Conservation (phyloP, 495 filamentous ascomycete genomes). For the Lasiosphaeria hispida region DNA sequence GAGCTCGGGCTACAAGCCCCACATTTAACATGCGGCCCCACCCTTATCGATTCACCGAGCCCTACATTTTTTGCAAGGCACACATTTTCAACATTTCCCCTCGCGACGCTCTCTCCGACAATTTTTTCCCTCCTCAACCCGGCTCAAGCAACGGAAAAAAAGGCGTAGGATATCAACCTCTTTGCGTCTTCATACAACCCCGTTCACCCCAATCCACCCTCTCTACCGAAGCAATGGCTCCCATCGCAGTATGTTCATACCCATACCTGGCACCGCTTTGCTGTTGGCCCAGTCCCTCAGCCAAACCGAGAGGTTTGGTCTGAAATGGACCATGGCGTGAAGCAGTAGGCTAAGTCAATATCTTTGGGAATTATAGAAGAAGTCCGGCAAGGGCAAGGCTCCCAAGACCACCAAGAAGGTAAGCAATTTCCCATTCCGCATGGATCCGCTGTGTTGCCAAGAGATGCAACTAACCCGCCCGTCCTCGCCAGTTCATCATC, state of each 20-base stretch:
- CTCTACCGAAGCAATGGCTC: slow-evolving; percentile 52
- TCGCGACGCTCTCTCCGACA: not conserved
- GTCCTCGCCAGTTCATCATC: slow-evolving; percentile 78
- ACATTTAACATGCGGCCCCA: not conserved
- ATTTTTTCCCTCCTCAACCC: slow-evolving; percentile 12
- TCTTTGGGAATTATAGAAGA: slow-evolving; percentile 58
- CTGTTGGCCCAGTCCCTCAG: slow-evolving; percentile 63
- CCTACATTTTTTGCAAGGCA: slow-evolving; percentile 27
- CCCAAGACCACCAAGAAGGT: slow-evolving; percentile 64
- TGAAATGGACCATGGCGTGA: slow-evolving; percentile 54
- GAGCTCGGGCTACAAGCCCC: too few species aligned
- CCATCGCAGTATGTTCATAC: slow-evolving; percentile 69
- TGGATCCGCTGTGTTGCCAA: too few species aligned
- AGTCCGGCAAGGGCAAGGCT: slow-evolving; percentile 56
- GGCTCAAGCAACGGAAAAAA: slow-evolving; percentile 17
- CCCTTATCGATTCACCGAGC: slow-evolving; percentile 12
- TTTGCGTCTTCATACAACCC: slow-evolving; percentile 55
- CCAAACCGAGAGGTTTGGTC: slow-evolving; percentile 7
- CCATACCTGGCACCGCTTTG: slow-evolving; percentile 72
- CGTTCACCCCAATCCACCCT: slow-evolving; percentile 12
- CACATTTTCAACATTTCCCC: slow-evolving; percentile 20
- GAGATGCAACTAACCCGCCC: slow-evolving; percentile 18
- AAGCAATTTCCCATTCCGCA: slow-evolving; percentile 16
- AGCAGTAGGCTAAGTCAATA: slow-evolving; percentile 91
- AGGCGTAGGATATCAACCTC: slow-evolving; percentile 59